Evolutionary conservation across 2,329 filamentous ascomycete species (phyloP).

Genomic region (Davidsoniella virescens): DNA sequence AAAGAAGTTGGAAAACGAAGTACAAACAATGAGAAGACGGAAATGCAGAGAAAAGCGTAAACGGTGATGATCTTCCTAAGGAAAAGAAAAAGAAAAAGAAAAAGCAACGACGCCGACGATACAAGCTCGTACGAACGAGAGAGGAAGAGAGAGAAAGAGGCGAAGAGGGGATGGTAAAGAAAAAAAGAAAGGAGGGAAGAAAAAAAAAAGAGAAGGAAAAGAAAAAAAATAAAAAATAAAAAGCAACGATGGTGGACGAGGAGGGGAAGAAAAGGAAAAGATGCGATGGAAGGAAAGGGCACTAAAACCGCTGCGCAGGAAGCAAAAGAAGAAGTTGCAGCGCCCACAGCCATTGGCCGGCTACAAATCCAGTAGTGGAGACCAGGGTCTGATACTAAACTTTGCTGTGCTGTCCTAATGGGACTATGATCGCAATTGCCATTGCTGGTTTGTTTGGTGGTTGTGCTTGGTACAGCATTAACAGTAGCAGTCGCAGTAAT

Average conservation of each 20-base stretch:
- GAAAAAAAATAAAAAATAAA: slow-evolving; percentile 17
- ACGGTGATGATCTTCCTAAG: slow-evolving; percentile 14
- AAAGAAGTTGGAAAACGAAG: slow-evolving; percentile 14
- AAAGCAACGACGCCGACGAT: slow-evolving; percentile 19
- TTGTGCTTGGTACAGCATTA: too few species aligned
- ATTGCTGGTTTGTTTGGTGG: too few species aligned
- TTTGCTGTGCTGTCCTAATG: too few species aligned
- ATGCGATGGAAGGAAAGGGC: slow-evolving; percentile 3
- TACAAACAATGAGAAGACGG: slow-evolving; percentile 14
- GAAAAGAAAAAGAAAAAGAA: slow-evolving; percentile 15
- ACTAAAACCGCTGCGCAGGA: not conserved
- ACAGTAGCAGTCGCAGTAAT: too few species aligned
- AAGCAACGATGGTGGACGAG: slow-evolving; percentile 17
- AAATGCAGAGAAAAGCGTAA: slow-evolving; percentile 14
- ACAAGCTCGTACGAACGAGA: slow-evolving; percentile 18
- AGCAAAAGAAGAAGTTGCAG: slow-evolving; percentile 5
- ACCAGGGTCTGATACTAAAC: not conserved
- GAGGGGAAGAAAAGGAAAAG: slow-evolving; percentile 16
- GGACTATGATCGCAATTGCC: too few species aligned
- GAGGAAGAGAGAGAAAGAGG: slow-evolving; percentile 20
- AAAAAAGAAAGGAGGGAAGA: slow-evolving; percentile 19
- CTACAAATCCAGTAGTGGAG: not conserved
- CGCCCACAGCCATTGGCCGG: slow-evolving; percentile 1
- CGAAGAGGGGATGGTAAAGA: slow-evolving; percentile 20
- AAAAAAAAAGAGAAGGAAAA: slow-evolving; percentile 20